Conservation (phyloP, 1,139 yeast species). For the Sugiyamaella sp. region DNA sequence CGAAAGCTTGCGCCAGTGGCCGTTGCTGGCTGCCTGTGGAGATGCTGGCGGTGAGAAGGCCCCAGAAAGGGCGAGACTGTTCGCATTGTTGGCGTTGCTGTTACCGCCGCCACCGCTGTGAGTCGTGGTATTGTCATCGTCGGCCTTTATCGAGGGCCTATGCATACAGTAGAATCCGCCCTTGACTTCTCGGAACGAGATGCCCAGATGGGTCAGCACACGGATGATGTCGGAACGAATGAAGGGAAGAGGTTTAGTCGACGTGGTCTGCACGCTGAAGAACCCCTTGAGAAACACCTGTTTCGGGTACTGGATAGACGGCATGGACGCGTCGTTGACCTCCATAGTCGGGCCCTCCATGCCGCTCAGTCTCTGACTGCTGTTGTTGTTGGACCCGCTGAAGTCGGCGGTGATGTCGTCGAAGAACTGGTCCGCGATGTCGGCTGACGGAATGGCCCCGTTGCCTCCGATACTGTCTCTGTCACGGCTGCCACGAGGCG, state of each 20-base stretch:
- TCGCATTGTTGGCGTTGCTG: slow-evolving; percentile 23
- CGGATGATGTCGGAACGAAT: slow-evolving; percentile 84
- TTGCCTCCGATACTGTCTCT: slow-evolving; percentile 29
- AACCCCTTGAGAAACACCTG: slow-evolving; percentile 92
- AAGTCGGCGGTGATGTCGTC: slow-evolving; percentile 64
- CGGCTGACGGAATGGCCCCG: slow-evolving; percentile 41
- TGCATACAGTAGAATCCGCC: slow-evolving; percentile 93
- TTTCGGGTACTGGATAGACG: slow-evolving; percentile 90
- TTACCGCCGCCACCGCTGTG: background rate
- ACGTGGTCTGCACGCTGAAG: slow-evolving; percentile 93
- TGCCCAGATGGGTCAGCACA: slow-evolving; percentile 75
- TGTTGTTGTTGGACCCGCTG: slow-evolving; percentile 14
- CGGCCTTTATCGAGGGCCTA: slow-evolving; percentile 47
- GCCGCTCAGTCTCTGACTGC: slow-evolving; percentile 12
- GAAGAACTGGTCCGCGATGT: slow-evolving; percentile 60
- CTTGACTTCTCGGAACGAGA: slow-evolving; percentile 83
- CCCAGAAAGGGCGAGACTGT: slow-evolving; percentile 2
- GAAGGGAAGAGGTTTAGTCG: slow-evolving; percentile 87
- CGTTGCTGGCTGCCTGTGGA: slow-evolving; percentile 27
- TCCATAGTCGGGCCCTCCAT: slow-evolving; percentile 19
- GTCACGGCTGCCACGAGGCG: slow-evolving; percentile 49
- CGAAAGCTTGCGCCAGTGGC: slow-evolving; percentile 43
- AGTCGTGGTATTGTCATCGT: slow-evolving; percentile 16
- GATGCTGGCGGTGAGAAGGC: slow-evolving; percentile 29
- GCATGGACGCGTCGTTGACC: slow-evolving; percentile 59